Base-by-base conservation (phyloP, 129 eudicot species). In the Erigeron canadensis region DNA sequence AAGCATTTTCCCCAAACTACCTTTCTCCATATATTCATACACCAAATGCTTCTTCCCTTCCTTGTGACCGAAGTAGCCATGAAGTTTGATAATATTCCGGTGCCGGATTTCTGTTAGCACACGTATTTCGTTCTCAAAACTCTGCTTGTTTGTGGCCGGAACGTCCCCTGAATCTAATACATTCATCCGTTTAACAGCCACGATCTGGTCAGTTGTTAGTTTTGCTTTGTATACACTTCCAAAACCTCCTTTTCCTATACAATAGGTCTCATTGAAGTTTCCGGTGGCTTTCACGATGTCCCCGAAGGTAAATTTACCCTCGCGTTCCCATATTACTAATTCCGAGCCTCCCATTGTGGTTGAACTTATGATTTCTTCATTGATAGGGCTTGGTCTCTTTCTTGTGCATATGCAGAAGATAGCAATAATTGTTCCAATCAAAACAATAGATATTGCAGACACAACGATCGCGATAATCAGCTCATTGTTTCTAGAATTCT, bases 41-140 rank as follows among this genome's bases (percentile, higher is more conserved):
- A 91, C 90, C 75, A 88, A 79, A 80, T 84, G 79, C 86, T 82
- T 79, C 58, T 79, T 76, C 40, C 90, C 88, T 22, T 64, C 53
- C 68, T 72, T 28, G 34, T 28, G 73, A 43, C 92, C 72, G 51
- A 96, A 91, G 69, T 61, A 91, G 0, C 97, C 97, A 28, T 86
- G 79, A 7, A 91, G 82, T 82, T 88, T 91, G 56, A 91, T 86
- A 6, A 91, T 86, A 63, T 88, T 91, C 84, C 97, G 73, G 79
- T 91, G 97, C 60, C 96, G 80, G 21, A 88, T 82, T 64, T 88
- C 88, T 48, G 97, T 91, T 76, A 91, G 65, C 43, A 90, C 84
- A 57, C 84, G 82, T 51, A 91, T 86, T 72, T 88, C 96, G 63
- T 86, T 91, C 81, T 91, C 88, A 47, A 91, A 91, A 76, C 90